Percentiles rank a stretch among this genome's conserved stretches.
phyloP scores from a whole-genome alignment of 768 basidiomycete species.

The Pleurotus cornucopiae region DNA sequence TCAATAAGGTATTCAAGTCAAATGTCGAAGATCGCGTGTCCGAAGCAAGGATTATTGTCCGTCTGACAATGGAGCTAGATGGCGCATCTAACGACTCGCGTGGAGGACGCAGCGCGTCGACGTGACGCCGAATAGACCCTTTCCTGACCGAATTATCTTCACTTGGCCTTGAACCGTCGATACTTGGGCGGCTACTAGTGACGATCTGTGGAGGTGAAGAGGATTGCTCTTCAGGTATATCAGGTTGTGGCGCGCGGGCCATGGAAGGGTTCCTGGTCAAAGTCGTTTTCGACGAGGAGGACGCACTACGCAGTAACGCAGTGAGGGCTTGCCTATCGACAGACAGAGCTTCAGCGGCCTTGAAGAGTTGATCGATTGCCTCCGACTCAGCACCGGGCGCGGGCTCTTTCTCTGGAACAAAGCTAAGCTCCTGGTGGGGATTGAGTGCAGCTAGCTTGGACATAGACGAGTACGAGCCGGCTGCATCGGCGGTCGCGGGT shows the following conservation, averaged over 20 bases:
- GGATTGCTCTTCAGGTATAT: conserved; percentile 22
- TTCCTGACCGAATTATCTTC: conserved; percentile 30
- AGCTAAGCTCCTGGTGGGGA: conserved; percentile 11
- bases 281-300: conserved; percentile 52
- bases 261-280: conserved; percentile 40
- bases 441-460: conserved; percentile 10
- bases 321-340: conserved; percentile 69
- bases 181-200: conserved; percentile 19
- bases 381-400: conserved; percentile 32
- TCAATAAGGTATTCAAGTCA: conserved; percentile 50
- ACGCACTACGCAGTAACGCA: conserved; percentile 52
- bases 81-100: conserved; percentile 34
- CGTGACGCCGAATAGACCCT: conserved; percentile 27
- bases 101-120: conserved; percentile 35
- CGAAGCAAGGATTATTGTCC: conserved; percentile 78
- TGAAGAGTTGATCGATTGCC: conserved; percentile 69
- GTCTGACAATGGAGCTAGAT: conserved; percentile 55
- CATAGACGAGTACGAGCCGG: conserved; percentile 10
- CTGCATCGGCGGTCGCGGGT: conserved; percentile 10
- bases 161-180: conserved; percentile 17
- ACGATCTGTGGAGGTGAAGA: conserved; percentile 8
- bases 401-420: conserved; percentile 20
- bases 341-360: conserved; percentile 71
- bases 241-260: conserved; percentile 23
- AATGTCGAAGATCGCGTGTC: conserved; percentile 55